Percentiles rank a stretch among this genome's conserved stretches.
These are phyloP conservation scores for Heliosperma pusillum DNA, from an alignment of 148 eudicot species.

Conservation along the genomic window DNA sequence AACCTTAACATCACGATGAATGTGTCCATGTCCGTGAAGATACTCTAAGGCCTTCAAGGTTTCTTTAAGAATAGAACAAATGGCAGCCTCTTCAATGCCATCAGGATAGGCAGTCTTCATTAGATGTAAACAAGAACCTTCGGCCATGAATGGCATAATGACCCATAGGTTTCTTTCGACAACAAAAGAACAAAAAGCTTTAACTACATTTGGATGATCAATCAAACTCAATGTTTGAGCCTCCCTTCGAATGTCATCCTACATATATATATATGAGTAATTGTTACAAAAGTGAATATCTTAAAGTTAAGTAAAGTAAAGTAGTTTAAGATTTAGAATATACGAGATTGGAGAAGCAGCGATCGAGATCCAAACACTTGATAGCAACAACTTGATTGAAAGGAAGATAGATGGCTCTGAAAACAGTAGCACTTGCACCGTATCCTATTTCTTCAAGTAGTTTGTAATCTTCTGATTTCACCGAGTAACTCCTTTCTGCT, in stretches of 20 bases:
- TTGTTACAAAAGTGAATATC: too few species aligned
- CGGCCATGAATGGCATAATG: slow-evolving; percentile 97
- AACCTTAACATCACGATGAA: slow-evolving; percentile 98
- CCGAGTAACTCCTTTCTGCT: slow-evolving; percentile 43
- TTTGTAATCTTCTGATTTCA: slow-evolving; percentile 53
- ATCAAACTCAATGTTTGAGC: slow-evolving; percentile 95
- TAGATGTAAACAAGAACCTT: slow-evolving; percentile 93
- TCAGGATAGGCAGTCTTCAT: slow-evolving; percentile 93
- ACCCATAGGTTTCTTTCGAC: slow-evolving; percentile 92
- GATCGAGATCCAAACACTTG: slow-evolving; percentile 98
- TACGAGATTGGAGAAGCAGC: slow-evolving; percentile 90
- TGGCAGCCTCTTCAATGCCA: slow-evolving; percentile 91
- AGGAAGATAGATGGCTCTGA: slow-evolving; percentile 83
- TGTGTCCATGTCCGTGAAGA: slow-evolving; percentile 92
- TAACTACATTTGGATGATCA: slow-evolving; percentile 87
- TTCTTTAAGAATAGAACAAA: slow-evolving; percentile 83
- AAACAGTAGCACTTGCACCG: slow-evolving; percentile 92
- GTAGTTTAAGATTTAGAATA: too few species aligned
- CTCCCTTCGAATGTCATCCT: slow-evolving; percentile 98
- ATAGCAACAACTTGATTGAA: slow-evolving; percentile 80
- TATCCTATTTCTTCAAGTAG: slow-evolving; percentile 80
- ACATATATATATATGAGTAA: too few species aligned
- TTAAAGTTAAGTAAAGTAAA: too few species aligned
- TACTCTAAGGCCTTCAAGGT: slow-evolving; percentile 92
- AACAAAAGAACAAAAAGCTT: slow-evolving; percentile 88